Evolutionary conservation across 495 filamentous ascomycete genomes (phyloP), one percentile per base, ranked within the genome.

Genomic region (Penicillium egyptiacum): DNA sequence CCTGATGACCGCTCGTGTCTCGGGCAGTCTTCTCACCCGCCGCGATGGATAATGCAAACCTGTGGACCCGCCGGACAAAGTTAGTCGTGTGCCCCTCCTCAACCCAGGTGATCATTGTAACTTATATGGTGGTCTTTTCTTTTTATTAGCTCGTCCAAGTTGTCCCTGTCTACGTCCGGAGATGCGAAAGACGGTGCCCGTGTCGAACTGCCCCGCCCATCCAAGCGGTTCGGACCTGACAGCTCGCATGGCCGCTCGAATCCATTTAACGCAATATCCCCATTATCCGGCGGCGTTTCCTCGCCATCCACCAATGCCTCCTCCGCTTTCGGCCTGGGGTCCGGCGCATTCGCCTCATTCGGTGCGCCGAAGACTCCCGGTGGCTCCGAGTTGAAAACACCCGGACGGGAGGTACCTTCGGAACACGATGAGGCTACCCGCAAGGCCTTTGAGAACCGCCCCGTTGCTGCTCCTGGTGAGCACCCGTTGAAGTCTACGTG

Each of bases 291-390:
- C 55, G 79, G 83, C 37, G 80, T 95, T n/a, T 85, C 89, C 17
- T 96, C 94, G 25, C 93, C 94, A 9, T 94, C 90, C 19, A 80
- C 85, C 53, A 89, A 88, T 60, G 94, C 91, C 56, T 95, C 95
- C 7, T 91, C 87, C 54, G 92, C 92, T 49, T 98, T 98, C 69
- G 91, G 92, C 52, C 82, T 98, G 31, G 94, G 94, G 40, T 91
- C 90, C 31, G 94, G 94, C 57, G 94, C 94, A 42, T 98, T 98
- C 73, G 94, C 95, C 39, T 94, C 91, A 5, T 98, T 98, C 74
- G 93, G 94, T n/a, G 80, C 84, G 19, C 92, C 94, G 19, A 98
- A 96, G 78, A 88, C 89, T 7, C 88, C 91, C 25, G 89, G 90
- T 35, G 86, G 87, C 51, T 83, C 93, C 63, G 93, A 96, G 47